Conservation (phyloP, 2,329 filamentous ascomycete genomes). For the Ceratocystis colombiana region DNA sequence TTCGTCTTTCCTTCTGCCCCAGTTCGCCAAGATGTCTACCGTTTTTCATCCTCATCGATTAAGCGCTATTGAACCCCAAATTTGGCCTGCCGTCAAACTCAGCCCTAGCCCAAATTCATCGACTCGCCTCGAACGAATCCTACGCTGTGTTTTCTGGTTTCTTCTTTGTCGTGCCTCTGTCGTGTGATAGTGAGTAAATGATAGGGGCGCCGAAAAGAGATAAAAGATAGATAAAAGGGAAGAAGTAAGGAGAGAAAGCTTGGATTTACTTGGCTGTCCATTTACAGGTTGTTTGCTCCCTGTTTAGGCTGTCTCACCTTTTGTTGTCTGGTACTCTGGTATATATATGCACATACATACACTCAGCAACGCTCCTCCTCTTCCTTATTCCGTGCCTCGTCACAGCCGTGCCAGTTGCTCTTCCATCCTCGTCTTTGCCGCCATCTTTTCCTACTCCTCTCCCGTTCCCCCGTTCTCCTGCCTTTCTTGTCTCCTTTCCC, state of each 20-base stretch:
- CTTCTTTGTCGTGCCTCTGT: not conserved
- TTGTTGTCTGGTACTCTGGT: not conserved
- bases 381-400: too few relatives aligned
- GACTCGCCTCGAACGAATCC: constrained; percentile 8
- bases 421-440: too few relatives aligned
- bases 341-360: too few relatives aligned
- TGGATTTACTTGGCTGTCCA: not conserved
- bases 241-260: not conserved
- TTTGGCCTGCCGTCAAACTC: constrained; percentile 3
- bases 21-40: not conserved
- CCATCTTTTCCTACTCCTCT: too few relatives aligned
- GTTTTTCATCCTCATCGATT: not conserved
- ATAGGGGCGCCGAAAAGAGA: too few relatives aligned
- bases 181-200: not conserved
- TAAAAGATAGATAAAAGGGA: too few relatives aligned
- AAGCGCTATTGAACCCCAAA: constrained; percentile 6
- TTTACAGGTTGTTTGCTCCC: not conserved
- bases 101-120: constrained; percentile 11
- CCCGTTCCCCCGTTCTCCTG: not conserved
- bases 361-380: too few relatives aligned
- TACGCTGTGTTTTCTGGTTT: not conserved
- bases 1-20: not conserved
- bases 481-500: not conserved
- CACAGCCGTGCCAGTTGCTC: too few relatives aligned
- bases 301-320: not conserved